These are phyloP conservation scores for Peronospora farinosa DNA, from an alignment of 352 stramenopile genomes.

Conservation along the genomic window DNA sequence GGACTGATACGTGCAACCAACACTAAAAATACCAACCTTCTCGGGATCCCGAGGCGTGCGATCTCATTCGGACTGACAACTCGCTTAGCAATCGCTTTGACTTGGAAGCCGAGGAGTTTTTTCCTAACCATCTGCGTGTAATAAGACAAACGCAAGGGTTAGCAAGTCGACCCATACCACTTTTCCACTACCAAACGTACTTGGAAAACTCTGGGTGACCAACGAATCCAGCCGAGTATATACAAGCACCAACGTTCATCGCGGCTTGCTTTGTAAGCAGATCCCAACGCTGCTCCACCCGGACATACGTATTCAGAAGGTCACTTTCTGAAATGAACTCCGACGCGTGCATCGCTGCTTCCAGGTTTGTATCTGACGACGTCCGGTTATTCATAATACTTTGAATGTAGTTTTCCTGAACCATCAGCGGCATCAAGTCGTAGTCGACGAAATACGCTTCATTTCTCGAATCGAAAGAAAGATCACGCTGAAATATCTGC, in stretches of 20 bases:
- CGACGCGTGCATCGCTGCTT: slow-evolving; percentile 82
- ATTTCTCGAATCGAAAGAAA: slow-evolving; percentile 81
- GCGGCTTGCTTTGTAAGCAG: slow-evolving; percentile 89
- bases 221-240: slow-evolving; percentile 79
- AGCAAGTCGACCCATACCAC: slow-evolving; percentile 1
- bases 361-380: slow-evolving; percentile 71
- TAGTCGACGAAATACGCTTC: slow-evolving; percentile 99
- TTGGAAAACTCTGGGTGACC: slow-evolving; percentile 87
- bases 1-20: slow-evolving; percentile 1
- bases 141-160: slow-evolving; percentile 25
- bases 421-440: slow-evolving; percentile 94
- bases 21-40: slow-evolving; percentile 59
- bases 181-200: slow-evolving; percentile 35
- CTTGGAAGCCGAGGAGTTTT: slow-evolving; percentile 95
- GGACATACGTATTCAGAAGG: slow-evolving; percentile 69
- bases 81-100: slow-evolving; percentile 93
- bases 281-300: slow-evolving; percentile 90
- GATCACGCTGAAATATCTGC: slow-evolving; percentile 85
- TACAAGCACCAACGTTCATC: slow-evolving; percentile 85
- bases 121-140: slow-evolving; percentile 91
- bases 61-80: slow-evolving; percentile 92
- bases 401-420: slow-evolving; percentile 89
- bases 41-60: slow-evolving; percentile 75
- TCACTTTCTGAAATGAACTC: slow-evolving; percentile 89
- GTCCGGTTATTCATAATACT: slow-evolving; percentile 74